Conservation (phyloP, 345 rosid genomes). For the Microcos paniculata region DNA sequence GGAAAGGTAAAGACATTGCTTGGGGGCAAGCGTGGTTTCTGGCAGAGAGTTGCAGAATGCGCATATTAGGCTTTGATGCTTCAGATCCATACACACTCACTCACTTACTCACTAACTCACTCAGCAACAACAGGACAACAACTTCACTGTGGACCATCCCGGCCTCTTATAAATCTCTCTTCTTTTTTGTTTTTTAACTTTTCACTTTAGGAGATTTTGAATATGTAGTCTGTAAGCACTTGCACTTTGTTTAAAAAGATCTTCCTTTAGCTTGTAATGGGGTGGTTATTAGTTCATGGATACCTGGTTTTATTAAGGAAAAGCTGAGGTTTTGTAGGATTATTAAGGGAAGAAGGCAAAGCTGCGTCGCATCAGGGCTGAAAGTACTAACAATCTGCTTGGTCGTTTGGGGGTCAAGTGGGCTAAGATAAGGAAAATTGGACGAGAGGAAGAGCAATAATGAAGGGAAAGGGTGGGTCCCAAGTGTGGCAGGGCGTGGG, state of each 20-base stretch:
- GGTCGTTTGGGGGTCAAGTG: slow-evolving; percentile 32
- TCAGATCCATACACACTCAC: no score
- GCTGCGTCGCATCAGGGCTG: slow-evolving; percentile 29
- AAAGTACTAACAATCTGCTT: slow-evolving; percentile 22
- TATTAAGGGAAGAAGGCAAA: background rate
- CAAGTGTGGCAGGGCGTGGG: slow-evolving; percentile 89
- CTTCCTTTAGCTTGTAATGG: slow-evolving; percentile 7
- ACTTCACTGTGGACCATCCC: slow-evolving; percentile 26
- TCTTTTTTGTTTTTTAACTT: background rate
- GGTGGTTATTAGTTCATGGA: background rate
- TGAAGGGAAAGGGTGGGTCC: slow-evolving; percentile 42
- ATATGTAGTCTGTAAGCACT: background rate
- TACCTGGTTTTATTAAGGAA: slow-evolving; percentile 10
- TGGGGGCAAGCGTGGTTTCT: slow-evolving; percentile 67
- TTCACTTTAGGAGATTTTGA: no score
- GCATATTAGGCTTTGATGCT: slow-evolving; percentile 14
- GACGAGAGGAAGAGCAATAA: slow-evolving; percentile 46
- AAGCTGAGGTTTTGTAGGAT: background rate
- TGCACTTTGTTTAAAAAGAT: background rate
- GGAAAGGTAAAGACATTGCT: slow-evolving; percentile 57
- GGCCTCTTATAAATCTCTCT: background rate
- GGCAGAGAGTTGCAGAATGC: slow-evolving; percentile 40
- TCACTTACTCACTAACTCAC: no score
- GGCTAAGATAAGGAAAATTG: slow-evolving; percentile 26
- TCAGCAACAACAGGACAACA: slow-evolving; percentile 33